Evolutionary conservation across 2,329 filamentous ascomycete species (phyloP).

Genomic region (Cladosporium oxysporum): DNA sequence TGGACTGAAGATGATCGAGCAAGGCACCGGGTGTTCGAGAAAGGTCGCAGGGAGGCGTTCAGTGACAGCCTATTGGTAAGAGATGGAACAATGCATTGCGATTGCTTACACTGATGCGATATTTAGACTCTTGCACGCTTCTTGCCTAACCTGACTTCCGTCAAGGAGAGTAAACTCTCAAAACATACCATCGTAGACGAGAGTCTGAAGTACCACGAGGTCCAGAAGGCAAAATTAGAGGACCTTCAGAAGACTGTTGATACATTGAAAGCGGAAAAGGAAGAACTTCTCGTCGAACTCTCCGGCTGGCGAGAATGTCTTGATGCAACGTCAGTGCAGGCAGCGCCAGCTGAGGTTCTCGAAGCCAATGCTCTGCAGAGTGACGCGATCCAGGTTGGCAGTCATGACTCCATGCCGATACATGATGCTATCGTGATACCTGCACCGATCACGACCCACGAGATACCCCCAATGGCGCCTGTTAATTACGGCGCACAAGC

Average conservation of each 20-base stretch:
- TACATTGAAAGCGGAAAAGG: conserved; percentile 1
- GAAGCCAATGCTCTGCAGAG: neutral
- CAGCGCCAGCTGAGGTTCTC: neutral
- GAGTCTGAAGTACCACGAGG: conserved; percentile 21
- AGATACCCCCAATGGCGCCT: neutral
- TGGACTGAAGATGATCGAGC: conserved; percentile 21
- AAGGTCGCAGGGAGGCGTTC: conserved; percentile 24
- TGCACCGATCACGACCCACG: neutral
- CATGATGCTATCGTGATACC: neutral
- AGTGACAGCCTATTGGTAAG: conserved; percentile 22
- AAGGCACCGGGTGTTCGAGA: conserved; percentile 23
- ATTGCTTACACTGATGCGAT: neutral
- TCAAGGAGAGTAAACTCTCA: conserved; percentile 23
- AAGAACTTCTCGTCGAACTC: conserved; percentile 5
- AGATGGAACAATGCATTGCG: too few species aligned
- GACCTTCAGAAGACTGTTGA: conserved; percentile 9
- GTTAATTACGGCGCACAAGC: neutral
- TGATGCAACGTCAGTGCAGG: neutral
- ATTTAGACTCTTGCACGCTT: conserved; percentile 21
- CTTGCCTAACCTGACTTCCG: conserved; percentile 21
- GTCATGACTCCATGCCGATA: neutral
- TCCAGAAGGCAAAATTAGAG: conserved; percentile 12
- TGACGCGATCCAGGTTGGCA: neutral
- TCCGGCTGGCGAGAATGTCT: conserved; percentile 10
- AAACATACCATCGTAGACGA: conserved; percentile 25